Evolutionary conservation across 495 filamentous ascomycete species (phyloP).

Genomic region (Talaromyces liani): DNA sequence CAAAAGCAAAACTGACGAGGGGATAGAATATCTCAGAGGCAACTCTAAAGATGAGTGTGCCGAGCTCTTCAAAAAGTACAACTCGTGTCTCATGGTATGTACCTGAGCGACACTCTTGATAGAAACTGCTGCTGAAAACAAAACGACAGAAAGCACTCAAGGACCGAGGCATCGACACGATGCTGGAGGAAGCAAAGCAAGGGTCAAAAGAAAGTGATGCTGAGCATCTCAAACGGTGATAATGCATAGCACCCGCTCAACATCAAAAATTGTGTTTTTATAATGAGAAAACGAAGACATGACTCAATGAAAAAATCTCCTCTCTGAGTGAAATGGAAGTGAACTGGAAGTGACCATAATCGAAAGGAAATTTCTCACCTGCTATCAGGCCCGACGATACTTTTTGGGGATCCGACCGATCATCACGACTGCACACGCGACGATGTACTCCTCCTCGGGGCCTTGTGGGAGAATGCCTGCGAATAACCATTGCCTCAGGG

Average conservation of each 20-base stretch:
- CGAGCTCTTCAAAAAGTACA: slow-evolving; percentile 77
- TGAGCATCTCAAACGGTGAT: slow-evolving; percentile 55
- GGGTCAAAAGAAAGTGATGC: slow-evolving; percentile 74
- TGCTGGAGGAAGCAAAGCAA: slow-evolving; percentile 78
- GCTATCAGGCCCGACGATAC: background rate
- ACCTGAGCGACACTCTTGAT: background rate
- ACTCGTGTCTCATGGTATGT: slow-evolving; percentile 68
- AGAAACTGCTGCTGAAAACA: slow-evolving; percentile 10
- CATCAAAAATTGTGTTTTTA: slow-evolving; percentile 1
- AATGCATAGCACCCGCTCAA: slow-evolving; percentile 1
- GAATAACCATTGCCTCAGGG: background rate
- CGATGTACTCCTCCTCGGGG: background rate
- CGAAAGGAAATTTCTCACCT: background rate
- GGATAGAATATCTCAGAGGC: slow-evolving; percentile 74
- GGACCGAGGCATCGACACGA: slow-evolving; percentile 75
- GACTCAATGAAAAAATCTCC: background rate
- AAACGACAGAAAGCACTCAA: slow-evolving; percentile 63
- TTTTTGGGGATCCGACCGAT: background rate
- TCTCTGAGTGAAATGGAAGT: background rate
- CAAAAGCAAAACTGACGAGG: slow-evolving; percentile 4
- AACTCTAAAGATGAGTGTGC: slow-evolving; percentile 78
- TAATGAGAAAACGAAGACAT: slow-evolving; percentile 5
- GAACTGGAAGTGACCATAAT: background rate
- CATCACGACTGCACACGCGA: background rate
- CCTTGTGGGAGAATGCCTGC: background rate